phyloP scores from a whole-genome alignment of 148 eudicot genomes.

The Rhododendron molle region DNA sequence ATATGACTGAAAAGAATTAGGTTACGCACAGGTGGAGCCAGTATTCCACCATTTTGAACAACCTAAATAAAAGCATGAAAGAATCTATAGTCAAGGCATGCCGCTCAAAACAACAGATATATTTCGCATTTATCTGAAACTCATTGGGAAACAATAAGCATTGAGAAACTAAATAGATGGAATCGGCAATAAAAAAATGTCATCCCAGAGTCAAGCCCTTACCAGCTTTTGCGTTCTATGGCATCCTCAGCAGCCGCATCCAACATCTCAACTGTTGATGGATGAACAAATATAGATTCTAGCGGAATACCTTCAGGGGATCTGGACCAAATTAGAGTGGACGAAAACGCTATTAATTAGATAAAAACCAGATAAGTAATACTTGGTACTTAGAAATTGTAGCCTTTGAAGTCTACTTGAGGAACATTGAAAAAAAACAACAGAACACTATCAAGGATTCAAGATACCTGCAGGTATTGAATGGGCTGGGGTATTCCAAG shows the following conservation, averaged over 20 bases:
- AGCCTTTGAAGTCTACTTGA: background rate
- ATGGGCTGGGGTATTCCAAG: slow-evolving; percentile 89
- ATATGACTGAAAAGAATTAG: no score
- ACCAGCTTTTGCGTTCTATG: slow-evolving; percentile 93
- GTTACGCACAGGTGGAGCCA: no score
- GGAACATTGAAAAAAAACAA: background rate
- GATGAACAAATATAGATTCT: slow-evolving; percentile 69
- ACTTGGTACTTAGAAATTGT: background rate
- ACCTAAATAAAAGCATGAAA: no score
- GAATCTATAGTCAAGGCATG: no score
- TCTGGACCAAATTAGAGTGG: slow-evolving; percentile 63
- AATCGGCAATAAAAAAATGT: background rate
- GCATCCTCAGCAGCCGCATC: slow-evolving; percentile 91
- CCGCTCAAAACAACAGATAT: no score
- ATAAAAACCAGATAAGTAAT: slow-evolving; percentile 2
- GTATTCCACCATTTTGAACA: no score
- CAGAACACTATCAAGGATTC: slow-evolving; percentile 12
- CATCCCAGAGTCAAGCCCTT: slow-evolving; percentile 13
- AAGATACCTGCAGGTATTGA: slow-evolving; percentile 93
- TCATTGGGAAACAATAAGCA: no score
- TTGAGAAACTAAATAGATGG: background rate
- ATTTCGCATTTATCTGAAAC: no score
- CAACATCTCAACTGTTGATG: slow-evolving; percentile 82
- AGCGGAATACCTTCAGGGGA: slow-evolving; percentile 90
- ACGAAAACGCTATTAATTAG: slow-evolving; percentile 21